Evolutionary conservation across 768 basidiomycete species (phyloP).

Genomic region (Astraeus odoratus): DNA sequence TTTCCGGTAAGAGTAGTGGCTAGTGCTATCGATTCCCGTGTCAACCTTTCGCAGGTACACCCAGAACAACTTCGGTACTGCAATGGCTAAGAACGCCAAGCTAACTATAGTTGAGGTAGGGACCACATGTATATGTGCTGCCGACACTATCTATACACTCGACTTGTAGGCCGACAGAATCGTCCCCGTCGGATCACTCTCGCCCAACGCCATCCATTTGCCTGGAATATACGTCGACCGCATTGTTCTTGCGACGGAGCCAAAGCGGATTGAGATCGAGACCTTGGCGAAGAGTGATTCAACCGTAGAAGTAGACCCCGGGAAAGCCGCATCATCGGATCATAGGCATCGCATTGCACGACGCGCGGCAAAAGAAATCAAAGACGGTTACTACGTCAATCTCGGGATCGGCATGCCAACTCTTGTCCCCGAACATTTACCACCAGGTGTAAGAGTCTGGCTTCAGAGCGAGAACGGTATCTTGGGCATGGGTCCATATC

Average conservation of each 20-base stretch:
- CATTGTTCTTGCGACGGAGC: constrained; percentile 68
- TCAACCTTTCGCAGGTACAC: constrained; percentile 49
- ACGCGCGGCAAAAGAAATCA: constrained; percentile 84
- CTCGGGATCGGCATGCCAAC: constrained; percentile 91
- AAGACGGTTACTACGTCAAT: constrained; percentile 84
- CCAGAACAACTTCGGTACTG: constrained; percentile 79
- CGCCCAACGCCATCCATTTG: constrained; percentile 75
- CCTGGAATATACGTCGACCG: constrained; percentile 87
- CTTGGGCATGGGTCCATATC: constrained; percentile 87
- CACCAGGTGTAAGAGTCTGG: constrained; percentile 74
- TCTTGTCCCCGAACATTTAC: constrained; percentile 73
- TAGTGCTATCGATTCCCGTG: background rate
- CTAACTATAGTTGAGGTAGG: constrained; percentile 85
- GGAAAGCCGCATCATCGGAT: constrained; percentile 46
- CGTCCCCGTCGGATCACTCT: constrained; percentile 74
- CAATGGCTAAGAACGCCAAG: constrained; percentile 86
- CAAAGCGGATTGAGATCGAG: constrained; percentile 71
- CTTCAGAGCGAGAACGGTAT: constrained; percentile 89
- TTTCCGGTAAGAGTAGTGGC: constrained; percentile 56
- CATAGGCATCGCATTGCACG: constrained; percentile 72
- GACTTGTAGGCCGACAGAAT: constrained; percentile 75
- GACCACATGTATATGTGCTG: constrained; percentile 5
- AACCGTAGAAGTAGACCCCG: constrained; percentile 32
- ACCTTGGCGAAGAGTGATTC: constrained; percentile 53
- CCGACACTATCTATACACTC: constrained; percentile 1